phyloP scores from a whole-genome alignment of 2,329 filamentous ascomycete genomes.

The Pyricularia sp. region DNA sequence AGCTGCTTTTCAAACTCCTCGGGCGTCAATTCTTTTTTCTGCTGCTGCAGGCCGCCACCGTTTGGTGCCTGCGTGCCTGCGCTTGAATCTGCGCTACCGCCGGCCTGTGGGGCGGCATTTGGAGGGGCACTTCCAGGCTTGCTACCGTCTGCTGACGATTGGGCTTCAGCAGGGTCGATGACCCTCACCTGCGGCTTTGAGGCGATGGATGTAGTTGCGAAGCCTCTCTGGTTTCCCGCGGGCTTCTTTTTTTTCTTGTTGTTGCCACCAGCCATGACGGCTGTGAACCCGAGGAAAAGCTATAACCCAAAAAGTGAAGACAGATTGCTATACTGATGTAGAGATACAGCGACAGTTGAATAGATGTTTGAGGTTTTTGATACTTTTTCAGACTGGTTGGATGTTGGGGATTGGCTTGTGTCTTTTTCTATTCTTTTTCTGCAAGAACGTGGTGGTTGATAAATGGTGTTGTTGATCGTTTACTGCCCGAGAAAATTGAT shows the following conservation, averaged over 20 bases:
- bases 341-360: not conserved
- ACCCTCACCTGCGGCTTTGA: constrained; percentile 58
- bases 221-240: constrained; percentile 77
- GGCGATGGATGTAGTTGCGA: constrained; percentile 86
- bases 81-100: not conserved
- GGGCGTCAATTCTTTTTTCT: constrained; percentile 50
- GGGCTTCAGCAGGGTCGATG: constrained; percentile 36
- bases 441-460: not conserved
- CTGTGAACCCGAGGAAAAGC: not conserved
- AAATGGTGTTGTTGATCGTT: not conserved
- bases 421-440: not conserved
- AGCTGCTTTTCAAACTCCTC: constrained; percentile 87
- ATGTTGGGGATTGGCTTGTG: not conserved
- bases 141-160: constrained; percentile 17
- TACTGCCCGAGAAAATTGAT: not conserved
- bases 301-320: not conserved
- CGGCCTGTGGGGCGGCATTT: constrained; percentile 13
- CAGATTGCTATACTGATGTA: not conserved
- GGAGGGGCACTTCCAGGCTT: constrained; percentile 11
- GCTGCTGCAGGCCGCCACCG: not conserved
- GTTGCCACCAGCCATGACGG: constrained; percentile 51
- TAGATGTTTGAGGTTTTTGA: not conserved
- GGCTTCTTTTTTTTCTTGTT: constrained; percentile 91
- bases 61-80: not conserved
- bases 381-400: not conserved